Conservation (phyloP, 75 land plant genomes). For the Pinus taeda region DNA sequence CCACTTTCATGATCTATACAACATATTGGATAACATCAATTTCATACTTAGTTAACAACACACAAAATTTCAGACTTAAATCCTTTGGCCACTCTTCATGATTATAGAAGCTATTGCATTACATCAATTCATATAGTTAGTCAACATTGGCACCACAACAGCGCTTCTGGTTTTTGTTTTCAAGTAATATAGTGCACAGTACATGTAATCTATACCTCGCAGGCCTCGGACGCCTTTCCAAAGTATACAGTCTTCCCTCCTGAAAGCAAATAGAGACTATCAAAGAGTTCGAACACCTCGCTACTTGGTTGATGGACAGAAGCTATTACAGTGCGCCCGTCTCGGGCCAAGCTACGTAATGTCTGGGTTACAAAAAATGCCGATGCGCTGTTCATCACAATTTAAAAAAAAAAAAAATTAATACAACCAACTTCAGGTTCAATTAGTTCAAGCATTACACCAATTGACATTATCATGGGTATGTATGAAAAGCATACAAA, state of each 20-base stretch:
- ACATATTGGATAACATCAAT: background rate
- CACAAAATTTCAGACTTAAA: background rate
- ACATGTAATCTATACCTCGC: conserved; percentile 25
- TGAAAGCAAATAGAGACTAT: conserved; percentile 70
- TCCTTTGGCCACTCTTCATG: background rate
- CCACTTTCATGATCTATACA: background rate
- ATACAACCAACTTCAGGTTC: background rate
- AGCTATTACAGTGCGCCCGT: conserved; percentile 78
- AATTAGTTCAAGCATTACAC: background rate
- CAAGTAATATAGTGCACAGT: background rate
- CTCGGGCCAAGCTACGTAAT: conserved; percentile 57
- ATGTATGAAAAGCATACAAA: background rate
- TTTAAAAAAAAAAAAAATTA: background rate
- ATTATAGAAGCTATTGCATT: background rate
- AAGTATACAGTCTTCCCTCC: conserved; percentile 78
- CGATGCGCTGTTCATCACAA: conserved; percentile 56
- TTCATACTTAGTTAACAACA: background rate
- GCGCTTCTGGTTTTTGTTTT: too few species aligned
- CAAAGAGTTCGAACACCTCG: conserved; percentile 85
- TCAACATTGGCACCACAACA: background rate
- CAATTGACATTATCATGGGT: background rate
- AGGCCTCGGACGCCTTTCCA: conserved; percentile 69
- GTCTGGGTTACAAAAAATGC: conserved; percentile 86
- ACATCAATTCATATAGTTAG: background rate
- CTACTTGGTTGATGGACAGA: conserved; percentile 93